phyloP scores from a whole-genome alignment of 2,329 filamentous ascomycete species.

The Pseudogymnoascus sp. region DNA sequence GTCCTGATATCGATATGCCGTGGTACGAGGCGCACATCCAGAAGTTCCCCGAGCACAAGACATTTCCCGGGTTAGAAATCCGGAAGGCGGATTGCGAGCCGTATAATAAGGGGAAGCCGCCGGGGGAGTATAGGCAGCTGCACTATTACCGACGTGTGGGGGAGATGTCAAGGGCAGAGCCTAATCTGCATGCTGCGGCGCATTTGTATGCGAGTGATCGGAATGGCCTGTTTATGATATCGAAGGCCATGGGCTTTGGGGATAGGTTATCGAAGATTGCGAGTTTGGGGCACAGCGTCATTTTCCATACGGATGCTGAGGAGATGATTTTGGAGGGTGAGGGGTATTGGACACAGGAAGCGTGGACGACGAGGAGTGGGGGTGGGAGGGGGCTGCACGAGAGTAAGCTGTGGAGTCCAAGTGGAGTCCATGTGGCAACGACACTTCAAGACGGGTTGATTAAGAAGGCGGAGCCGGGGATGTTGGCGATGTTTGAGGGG shows the following conservation, averaged over 20 bases:
- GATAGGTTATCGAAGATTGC: slow-evolving; percentile 35
- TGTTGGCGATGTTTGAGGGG: slow-evolving; percentile 9
- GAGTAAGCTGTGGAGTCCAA: slow-evolving; percentile 34
- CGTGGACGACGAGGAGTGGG: slow-evolving; percentile 36
- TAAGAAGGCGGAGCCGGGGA: slow-evolving; percentile 13
- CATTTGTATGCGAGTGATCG: slow-evolving; percentile 50
- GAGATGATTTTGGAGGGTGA: slow-evolving; percentile 32
- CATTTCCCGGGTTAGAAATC: slow-evolving; percentile 33
- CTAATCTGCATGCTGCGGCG: slow-evolving; percentile 49
- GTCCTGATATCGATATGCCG: slow-evolving; percentile 18
- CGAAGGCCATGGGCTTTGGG: slow-evolving; percentile 39
- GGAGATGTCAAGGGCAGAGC: slow-evolving; percentile 34
- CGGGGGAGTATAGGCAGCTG: slow-evolving; percentile 15
- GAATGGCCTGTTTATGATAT: slow-evolving; percentile 44
- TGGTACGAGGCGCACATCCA: slow-evolving; percentile 13
- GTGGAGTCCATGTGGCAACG: slow-evolving; percentile 37
- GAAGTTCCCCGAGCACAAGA: slow-evolving; percentile 13
- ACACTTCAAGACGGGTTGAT: slow-evolving; percentile 43
- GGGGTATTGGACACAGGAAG: slow-evolving; percentile 42
- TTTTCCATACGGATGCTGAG: slow-evolving; percentile 36
- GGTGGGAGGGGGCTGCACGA: slow-evolving; percentile 39
- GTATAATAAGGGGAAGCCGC: slow-evolving; percentile 12
- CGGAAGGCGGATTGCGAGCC: slow-evolving; percentile 37
- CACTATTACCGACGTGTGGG: slow-evolving; percentile 14
- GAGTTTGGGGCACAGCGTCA: slow-evolving; percentile 39